Conservation (phyloP, 768 basidiomycete genomes). For the Lentinula detonsa region DNA sequence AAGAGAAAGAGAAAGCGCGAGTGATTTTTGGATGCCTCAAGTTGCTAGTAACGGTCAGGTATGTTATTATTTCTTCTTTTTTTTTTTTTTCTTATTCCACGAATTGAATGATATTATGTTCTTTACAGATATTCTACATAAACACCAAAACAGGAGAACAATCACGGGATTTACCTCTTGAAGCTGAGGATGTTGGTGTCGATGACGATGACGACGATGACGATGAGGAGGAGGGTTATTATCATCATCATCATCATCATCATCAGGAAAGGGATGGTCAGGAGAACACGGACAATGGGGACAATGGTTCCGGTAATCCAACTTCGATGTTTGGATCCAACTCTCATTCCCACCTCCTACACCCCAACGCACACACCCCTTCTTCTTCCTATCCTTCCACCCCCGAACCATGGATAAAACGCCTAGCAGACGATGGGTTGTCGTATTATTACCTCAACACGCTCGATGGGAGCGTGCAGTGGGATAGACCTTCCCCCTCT, state of each 20-base stretch:
- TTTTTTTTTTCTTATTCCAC: neutral
- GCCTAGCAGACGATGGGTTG: constrained; percentile 76
- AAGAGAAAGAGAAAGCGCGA: constrained; percentile 25
- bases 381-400: constrained; percentile 19
- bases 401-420: constrained; percentile 80
- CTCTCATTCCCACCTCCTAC: too few species aligned
- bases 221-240: neutral
- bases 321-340: too few species aligned
- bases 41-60: constrained; percentile 82
- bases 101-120: neutral
- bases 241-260: too few species aligned
- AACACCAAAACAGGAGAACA: constrained; percentile 85
- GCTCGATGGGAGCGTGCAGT: constrained; percentile 57
- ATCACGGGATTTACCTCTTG: constrained; percentile 78
- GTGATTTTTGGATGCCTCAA: constrained; percentile 89
- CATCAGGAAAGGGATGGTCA: too few species aligned
- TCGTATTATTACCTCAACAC: constrained; percentile 79
- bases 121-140: constrained; percentile 81
- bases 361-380: constrained; percentile 34
- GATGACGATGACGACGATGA: constrained; percentile 16
- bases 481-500: constrained; percentile 62
- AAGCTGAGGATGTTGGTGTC: constrained; percentile 40
- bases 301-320: too few species aligned
- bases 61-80: constrained; percentile 16
- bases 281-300: too few species aligned